Evolutionary conservation across 371 early-diverging fungal species (phyloP).

Genomic region (Umbelopsis sp.): DNA sequence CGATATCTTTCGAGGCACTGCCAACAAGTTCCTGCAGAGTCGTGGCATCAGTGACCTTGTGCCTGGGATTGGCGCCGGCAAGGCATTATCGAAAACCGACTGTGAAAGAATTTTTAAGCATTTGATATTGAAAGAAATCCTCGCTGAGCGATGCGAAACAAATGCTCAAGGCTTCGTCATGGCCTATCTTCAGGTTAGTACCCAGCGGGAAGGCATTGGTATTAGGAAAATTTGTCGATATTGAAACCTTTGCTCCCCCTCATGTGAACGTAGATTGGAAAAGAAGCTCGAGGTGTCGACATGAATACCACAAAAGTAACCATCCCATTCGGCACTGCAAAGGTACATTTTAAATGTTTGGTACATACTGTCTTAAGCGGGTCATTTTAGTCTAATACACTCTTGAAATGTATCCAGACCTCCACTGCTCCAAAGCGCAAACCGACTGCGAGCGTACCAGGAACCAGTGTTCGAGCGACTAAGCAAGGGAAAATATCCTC

Average conservation of each 20-base stretch:
- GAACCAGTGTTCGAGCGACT: too few relatives aligned
- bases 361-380: too few relatives aligned
- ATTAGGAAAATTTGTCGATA: too few relatives aligned
- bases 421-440: too few relatives aligned
- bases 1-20: constrained; percentile 83
- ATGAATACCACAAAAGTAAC: not conserved
- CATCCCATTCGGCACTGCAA: not conserved
- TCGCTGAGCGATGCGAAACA: constrained; percentile 62
- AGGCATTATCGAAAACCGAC: constrained; percentile 52
- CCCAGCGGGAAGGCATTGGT: not conserved
- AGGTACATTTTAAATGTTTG: not conserved
- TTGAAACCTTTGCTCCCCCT: too few relatives aligned
- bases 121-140: constrained; percentile 60
- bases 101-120: constrained; percentile 71
- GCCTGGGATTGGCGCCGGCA: constrained; percentile 69
- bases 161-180: constrained; percentile 49
- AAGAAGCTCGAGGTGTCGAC: constrained; percentile 8
- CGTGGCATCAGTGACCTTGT: constrained; percentile 49
- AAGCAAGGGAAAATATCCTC: too few relatives aligned
- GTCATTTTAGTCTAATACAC: too few relatives aligned
- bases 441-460: too few relatives aligned
- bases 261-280: not conserved
- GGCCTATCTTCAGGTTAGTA: constrained; percentile 33
- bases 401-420: too few relatives aligned
- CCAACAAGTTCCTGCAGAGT: constrained; percentile 56